Percentiles rank a stretch among this genome's conserved stretches.
These are phyloP conservation scores for Apiospora marii DNA, from an alignment of 2,329 filamentous ascomycete genomes.

Conservation along the genomic window DNA sequence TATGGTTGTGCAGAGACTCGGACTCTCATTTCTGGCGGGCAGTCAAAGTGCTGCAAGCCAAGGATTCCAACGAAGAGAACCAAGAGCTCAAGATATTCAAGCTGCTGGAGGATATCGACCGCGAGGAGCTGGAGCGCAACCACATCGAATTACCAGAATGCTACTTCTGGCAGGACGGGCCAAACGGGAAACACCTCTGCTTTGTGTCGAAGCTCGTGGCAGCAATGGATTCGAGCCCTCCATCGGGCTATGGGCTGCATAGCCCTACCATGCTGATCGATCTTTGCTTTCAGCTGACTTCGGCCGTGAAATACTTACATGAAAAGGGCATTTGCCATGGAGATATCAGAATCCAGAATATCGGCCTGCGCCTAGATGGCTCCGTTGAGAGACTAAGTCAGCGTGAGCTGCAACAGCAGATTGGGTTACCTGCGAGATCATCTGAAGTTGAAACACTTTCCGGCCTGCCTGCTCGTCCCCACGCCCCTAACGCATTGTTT, in stretches of 20 bases:
- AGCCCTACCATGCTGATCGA: not conserved
- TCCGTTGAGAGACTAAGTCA: not conserved
- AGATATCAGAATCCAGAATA: not conserved
- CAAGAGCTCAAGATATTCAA: not conserved
- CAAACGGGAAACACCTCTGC: not conserved
- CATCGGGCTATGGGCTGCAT: not conserved
- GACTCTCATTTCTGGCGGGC: not conserved
- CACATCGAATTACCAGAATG: not conserved
- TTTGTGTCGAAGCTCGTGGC: not conserved
- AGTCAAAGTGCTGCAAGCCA: not conserved
- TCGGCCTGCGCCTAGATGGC: not conserved
- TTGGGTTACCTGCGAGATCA: not conserved
- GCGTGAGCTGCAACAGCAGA: not conserved
- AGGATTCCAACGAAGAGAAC: not conserved
- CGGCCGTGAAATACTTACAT: not conserved
- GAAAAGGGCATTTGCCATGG: conserved; percentile 1
- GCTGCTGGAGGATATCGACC: not conserved
- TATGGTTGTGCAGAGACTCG: not conserved
- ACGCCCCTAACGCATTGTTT: not conserved
- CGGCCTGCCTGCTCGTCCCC: not conserved
- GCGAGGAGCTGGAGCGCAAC: not conserved
- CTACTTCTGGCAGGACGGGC: conserved; percentile 4
- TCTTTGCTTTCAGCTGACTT: not conserved
- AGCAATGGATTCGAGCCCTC: not conserved
- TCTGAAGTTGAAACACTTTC: not conserved